A percentile compares a stretch with the other conserved stretches of the same genome.
Evolutionary conservation across 345 rosid species (phyloP).

Genomic region (Mercurialis annua): DNA sequence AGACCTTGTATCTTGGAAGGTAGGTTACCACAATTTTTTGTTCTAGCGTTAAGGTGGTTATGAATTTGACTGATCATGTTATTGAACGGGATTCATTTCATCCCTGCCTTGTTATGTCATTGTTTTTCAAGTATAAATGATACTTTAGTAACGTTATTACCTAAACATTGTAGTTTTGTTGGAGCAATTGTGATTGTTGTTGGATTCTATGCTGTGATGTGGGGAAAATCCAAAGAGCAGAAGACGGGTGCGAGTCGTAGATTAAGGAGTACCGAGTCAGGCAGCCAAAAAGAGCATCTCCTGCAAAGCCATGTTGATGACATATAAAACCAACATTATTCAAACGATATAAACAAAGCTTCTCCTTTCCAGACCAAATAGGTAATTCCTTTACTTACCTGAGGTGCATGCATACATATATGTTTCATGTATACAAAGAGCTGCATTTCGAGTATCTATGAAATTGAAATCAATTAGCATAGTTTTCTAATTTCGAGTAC

Average conservation of each 20-base stretch:
- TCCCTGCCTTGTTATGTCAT: background rate
- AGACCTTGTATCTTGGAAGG: constrained; percentile 58
- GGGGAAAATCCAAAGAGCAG: constrained; percentile 54
- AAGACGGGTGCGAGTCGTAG: constrained; percentile 18
- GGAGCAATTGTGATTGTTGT: constrained; percentile 44
- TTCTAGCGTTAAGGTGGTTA: background rate
- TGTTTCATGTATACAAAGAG: background rate
- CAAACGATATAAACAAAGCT: constrained; percentile 15
- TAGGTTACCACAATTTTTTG: constrained; percentile 4
- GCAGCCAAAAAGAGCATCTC: constrained; percentile 36
- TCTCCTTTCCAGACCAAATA: constrained; percentile 13
- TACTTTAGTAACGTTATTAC: background rate
- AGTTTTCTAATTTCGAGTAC: background rate
- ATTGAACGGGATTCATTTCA: constrained; percentile 1
- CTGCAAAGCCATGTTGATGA: constrained; percentile 36
- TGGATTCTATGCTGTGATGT: constrained; percentile 54
- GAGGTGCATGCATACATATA: background rate
- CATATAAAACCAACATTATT: constrained; percentile 7
- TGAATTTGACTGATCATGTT: constrained; percentile 3
- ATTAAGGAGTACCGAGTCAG: constrained; percentile 18
- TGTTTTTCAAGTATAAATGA: background rate
- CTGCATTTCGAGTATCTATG: background rate
- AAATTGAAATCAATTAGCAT: background rate
- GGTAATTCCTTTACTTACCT: constrained; percentile 17
- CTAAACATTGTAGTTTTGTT: constrained; percentile 36